These are phyloP conservation scores for Paramecium caudatum DNA, from an alignment of 73 alveolate species.

Conservation along the genomic window DNA sequence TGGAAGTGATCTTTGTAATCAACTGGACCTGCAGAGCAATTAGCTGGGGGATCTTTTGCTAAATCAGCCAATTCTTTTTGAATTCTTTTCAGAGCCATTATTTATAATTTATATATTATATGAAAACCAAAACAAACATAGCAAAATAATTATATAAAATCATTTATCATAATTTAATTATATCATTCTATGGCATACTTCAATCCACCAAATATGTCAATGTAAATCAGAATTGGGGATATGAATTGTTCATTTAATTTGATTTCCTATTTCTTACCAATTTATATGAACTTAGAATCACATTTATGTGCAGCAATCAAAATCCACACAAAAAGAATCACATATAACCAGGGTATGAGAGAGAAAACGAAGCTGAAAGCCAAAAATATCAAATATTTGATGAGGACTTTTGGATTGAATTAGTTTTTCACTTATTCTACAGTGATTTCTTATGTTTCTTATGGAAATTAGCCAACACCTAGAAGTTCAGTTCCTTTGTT, in stretches of 20 bases:
- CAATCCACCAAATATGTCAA: constrained; percentile 23
- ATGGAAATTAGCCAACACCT: neutral
- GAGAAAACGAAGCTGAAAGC: neutral
- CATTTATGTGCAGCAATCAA: constrained; percentile 4
- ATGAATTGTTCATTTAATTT: constrained; percentile 29
- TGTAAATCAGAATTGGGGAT: neutral
- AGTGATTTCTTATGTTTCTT: neutral
- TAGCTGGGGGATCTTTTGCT: constrained; percentile 93
- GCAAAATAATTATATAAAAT: no score
- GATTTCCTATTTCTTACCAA: neutral
- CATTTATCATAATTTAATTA: no score
- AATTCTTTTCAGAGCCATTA: constrained; percentile 84
- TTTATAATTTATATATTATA: no score
- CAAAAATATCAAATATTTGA: neutral
- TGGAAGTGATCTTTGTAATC: constrained; percentile 81
- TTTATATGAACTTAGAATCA: neutral
- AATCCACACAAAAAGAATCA: neutral
- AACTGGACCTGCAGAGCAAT: constrained; percentile 96
- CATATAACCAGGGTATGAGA: neutral
- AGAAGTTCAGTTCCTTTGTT: neutral
- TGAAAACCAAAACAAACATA: no score
- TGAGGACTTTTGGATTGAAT: neutral
- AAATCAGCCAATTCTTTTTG: constrained; percentile 70
- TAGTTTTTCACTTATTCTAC: neutral
- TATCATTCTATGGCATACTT: constrained; percentile 42